phyloP scores from a whole-genome alignment of 257 asterid genomes.

The Solanum chiquidenum region DNA sequence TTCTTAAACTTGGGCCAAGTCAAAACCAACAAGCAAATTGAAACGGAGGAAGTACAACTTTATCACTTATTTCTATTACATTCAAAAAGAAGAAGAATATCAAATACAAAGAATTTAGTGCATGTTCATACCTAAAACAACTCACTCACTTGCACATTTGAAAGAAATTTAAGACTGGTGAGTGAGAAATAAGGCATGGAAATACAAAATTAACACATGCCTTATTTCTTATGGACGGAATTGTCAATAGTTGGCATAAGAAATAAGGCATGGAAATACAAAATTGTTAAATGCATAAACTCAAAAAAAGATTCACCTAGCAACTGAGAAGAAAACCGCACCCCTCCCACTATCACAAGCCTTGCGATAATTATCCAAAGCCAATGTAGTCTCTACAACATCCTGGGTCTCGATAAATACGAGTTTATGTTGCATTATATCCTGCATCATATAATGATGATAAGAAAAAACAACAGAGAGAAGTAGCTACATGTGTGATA shows the following conservation, averaged over 20 bases:
- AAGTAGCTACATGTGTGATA: neutral
- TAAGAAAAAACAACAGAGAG: neutral
- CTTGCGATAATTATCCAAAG: conserved; percentile 87
- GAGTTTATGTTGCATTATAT: conserved; percentile 95
- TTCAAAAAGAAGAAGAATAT: neutral
- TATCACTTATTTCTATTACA: neutral
- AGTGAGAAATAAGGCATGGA: too few relatives aligned
- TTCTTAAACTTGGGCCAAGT: neutral
- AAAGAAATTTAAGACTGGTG: neutral
- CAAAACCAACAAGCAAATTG: neutral
- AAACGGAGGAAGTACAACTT: neutral
- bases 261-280: neutral
- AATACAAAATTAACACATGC: too few relatives aligned
- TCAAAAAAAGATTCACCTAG: conserved; percentile 42
- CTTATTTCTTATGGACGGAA: too few relatives aligned
- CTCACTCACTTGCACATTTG: neutral
- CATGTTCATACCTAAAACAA: neutral
- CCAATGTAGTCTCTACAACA: conserved; percentile 96
- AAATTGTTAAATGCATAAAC: neutral
- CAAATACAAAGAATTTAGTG: neutral
- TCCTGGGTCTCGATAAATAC: conserved; percentile 98
- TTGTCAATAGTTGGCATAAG: too few relatives aligned
- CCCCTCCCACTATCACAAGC: conserved; percentile 99
- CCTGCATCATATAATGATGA: conserved; percentile 37
- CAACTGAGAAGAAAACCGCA: conserved; percentile 97